phyloP scores from a whole-genome alignment of 257 asterid genomes.

The Forsythia viridissima region DNA sequence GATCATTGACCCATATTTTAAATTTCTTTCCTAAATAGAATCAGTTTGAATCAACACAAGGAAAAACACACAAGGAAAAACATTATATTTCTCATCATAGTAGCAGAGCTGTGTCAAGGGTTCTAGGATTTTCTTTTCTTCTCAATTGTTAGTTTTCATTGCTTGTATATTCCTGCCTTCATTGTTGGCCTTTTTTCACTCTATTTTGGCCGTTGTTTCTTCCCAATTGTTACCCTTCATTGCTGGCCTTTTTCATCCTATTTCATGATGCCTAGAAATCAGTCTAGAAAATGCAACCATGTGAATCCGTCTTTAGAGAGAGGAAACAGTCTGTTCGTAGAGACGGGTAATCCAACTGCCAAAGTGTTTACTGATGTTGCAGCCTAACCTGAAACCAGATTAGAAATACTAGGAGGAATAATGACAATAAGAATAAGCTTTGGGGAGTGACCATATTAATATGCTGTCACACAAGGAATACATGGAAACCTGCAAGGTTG shows the following conservation, averaged over 20 bases:
- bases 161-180: neutral
- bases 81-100: neutral
- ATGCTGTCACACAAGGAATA: too few relatives aligned
- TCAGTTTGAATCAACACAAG: neutral
- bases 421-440: too few relatives aligned
- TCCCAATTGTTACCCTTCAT: neutral
- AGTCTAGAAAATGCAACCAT: too few relatives aligned
- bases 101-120: neutral
- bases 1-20: neutral
- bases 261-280: too few relatives aligned
- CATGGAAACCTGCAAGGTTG: too few relatives aligned
- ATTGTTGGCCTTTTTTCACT: neutral
- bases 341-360: too few relatives aligned
- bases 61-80: neutral
- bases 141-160: neutral
- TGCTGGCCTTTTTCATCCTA: neutral
- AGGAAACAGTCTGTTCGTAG: too few relatives aligned
- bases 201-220: neutral
- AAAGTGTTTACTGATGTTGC: too few relatives aligned
- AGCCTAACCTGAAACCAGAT: too few relatives aligned
- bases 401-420: too few relatives aligned
- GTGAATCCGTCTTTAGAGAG: too few relatives aligned
- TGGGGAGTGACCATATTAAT: too few relatives aligned
- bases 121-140: neutral
- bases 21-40: neutral